These are phyloP conservation scores for Pyrus pyrifolia DNA, from an alignment of 306 rosid genomes.

Conservation along the genomic window DNA sequence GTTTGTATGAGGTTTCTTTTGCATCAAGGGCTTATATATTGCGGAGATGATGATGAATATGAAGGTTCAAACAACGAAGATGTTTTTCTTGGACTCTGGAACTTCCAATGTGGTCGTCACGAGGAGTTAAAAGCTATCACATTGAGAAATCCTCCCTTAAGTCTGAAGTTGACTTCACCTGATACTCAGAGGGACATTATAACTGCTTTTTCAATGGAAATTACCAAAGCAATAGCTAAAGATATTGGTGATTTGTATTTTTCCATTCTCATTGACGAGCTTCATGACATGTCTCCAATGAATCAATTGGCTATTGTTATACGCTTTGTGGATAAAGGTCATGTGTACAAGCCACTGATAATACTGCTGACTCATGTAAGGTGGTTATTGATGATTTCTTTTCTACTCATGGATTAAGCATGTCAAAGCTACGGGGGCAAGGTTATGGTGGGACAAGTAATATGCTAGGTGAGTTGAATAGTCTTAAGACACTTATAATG, in stretches of 20 bases:
- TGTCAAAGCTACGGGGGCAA: not conserved
- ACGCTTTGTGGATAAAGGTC: not conserved
- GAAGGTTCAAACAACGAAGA: not conserved
- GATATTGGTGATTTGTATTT: not conserved
- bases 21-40: not conserved
- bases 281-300: not conserved
- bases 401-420: not conserved
- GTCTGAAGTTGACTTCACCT: not conserved
- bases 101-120: not conserved
- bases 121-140: not conserved
- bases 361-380: not conserved
- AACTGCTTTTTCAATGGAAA: not conserved
- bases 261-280: not conserved
- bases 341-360: not conserved
- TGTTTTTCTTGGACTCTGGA: not conserved
- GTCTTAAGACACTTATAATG: not conserved
- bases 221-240: not conserved
- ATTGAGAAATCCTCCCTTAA: not conserved
- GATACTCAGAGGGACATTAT: not conserved
- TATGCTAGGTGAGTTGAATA: slow-evolving; percentile 1
- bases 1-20: not conserved
- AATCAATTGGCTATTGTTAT: not conserved
- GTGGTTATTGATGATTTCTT: not conserved
- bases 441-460: not conserved
- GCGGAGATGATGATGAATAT: not conserved